Evolutionary conservation across 495 filamentous ascomycete genomes (phyloP), one percentile per base, ranked within the genome.

Genomic region (Penicillium cinerascens): DNA sequence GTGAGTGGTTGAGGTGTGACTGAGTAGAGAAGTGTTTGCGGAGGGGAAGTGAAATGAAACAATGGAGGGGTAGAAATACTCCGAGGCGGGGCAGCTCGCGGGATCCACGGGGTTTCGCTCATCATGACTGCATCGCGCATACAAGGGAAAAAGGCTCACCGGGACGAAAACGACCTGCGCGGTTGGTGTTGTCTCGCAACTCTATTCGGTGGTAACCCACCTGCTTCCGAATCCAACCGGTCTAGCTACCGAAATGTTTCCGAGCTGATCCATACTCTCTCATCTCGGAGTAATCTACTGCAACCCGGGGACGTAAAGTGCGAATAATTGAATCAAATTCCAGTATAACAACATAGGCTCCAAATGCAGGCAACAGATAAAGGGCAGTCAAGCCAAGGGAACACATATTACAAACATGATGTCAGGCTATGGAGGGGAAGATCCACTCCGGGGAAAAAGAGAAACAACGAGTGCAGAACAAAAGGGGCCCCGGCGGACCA

Each of bases 1-100:
- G 47, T n/a, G 21, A 45, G 43, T 13, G 15, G 25, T 23, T 43
- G 29, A 27, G 27, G 22, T 52, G 26, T 18, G 47, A 35, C 15
- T 36, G 18, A 42, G 17, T 13, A 33, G 33, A 44, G 29, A 9
- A 8, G 43, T 40, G 21, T 29, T 25, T 29, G 42, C 33, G 49
- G 46, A 52, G 15, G 17, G 38, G 17, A 25, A 42, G 40, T 39
- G 43, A 22, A 38, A 44, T 39, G 48, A 40, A 26, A 7, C 22
- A 39, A 47, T 45, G 44, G 53, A 67, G 56, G 55, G 49, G 52
- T 55, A 44, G 51, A 60, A 64, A 61, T 64, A 64, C 22, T 11
- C 45, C 29, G 42, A 35, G 47, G 51, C 50, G 55, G 55, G 49
- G 55, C 42, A 27, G 23, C 42, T 35, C 53, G 40, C 22, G 41